Conservation (phyloP, 306 rosid species). For the Malus domestica region DNA sequence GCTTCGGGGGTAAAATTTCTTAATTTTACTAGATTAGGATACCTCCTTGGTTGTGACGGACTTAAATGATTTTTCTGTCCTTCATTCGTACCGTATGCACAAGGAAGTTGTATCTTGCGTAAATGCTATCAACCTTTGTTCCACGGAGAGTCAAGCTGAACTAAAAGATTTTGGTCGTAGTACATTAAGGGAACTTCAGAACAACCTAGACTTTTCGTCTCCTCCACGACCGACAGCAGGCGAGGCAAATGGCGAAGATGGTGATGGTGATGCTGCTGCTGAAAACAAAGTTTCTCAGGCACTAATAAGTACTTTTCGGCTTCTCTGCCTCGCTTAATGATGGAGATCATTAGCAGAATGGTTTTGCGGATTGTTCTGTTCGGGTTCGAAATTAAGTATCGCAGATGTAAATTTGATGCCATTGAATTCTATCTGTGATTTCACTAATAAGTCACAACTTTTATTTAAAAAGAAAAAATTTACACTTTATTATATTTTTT, state of each 20-base stretch:
- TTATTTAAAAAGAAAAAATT: too few relatives aligned
- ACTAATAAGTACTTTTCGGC: constrained; percentile 17
- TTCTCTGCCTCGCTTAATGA: constrained; percentile 31
- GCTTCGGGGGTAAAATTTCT: too few relatives aligned
- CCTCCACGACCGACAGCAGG: constrained; percentile 42
- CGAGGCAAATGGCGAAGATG: constrained; percentile 21
- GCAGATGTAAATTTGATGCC: constrained; percentile 1
- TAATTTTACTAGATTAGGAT: constrained; percentile 10
- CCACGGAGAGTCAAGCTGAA: constrained; percentile 79
- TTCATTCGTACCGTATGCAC: too few relatives aligned
- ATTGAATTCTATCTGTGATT: neutral
- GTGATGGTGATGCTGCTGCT: neutral
- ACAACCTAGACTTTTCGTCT: constrained; percentile 67
- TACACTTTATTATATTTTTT: too few relatives aligned
- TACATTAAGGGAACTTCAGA: constrained; percentile 30
- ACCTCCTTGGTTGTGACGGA: too few relatives aligned
- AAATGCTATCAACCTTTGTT: constrained; percentile 64
- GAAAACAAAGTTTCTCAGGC: constrained; percentile 25
- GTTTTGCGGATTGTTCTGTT: neutral
- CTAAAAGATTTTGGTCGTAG: constrained; percentile 81
- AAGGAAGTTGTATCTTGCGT: constrained; percentile 38
- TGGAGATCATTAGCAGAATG: neutral
- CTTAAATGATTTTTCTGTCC: too few relatives aligned
- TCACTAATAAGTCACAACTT: neutral
- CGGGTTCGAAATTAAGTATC: neutral